Evolutionary conservation across 495 filamentous ascomycete genomes (phyloP), one percentile per base, ranked within the genome.

Genomic region (Xanthoparmelia taractica): DNA sequence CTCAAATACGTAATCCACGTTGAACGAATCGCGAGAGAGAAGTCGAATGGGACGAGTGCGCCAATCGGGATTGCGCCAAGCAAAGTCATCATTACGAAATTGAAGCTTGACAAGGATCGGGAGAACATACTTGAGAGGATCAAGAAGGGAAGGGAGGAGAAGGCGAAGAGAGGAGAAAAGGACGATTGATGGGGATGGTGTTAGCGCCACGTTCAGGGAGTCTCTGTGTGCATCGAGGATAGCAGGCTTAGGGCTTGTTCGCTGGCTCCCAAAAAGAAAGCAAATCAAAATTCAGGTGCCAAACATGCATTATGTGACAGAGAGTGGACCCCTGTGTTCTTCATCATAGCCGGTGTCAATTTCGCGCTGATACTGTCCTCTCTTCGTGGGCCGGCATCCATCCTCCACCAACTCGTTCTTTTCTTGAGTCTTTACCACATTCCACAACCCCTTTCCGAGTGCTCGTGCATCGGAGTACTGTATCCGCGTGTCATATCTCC

Each of bases 71-170:
- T 97, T 77, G 85, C 90, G 77, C 88, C 94, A 67, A 90, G 86
- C 77, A 97, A 97, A 77, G 89, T 95, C 68, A 85, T 92, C 77
- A 89, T 97, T 81, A 97, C 88, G 77, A 96, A 97, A 84, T 82
- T 98, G 75, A 95, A 97, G 87, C 80, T 96, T 69, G 91, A 96
- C 80, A 95, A 96, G 87, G 94, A 99, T 80, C 89, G 94, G 71
- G 93, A 97, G 82, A 81, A 80, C 75, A 94, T 97, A 74, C 82
- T 97, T 61, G 91, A 91, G 80, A 86, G 93, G 77, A 87, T 86
- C 74, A 84, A 80, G 73, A 79, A 84, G 70, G 89, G 90, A 70
- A 84, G 90, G 69, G 88, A 92, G 80, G 74, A 52, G 52, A 66
- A 64, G 58, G 61, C 64, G 34, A 62, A 68, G 57, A 65, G 66